Percentiles rank a stretch among this genome's conserved stretches.
phyloP scores from a whole-genome alignment of 2,329 filamentous ascomycete genomes.

The Microdochium bolleyi region DNA sequence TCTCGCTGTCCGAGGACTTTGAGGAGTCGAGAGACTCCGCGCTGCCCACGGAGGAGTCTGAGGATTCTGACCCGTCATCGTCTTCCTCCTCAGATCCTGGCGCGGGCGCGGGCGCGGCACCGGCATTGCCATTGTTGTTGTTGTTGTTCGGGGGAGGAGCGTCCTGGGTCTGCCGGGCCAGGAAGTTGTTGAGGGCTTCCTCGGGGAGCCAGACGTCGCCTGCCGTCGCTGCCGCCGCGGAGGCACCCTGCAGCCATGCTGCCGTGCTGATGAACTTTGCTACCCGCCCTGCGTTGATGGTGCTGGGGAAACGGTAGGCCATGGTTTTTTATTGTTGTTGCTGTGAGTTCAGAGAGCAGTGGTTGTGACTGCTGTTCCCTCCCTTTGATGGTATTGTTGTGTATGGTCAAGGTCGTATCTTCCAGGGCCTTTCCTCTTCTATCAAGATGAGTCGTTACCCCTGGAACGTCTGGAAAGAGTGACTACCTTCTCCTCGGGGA shows the following conservation, averaged over 20 bases:
- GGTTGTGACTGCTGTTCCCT: too few relatives aligned
- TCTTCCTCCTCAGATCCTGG: slow-evolving; percentile 1
- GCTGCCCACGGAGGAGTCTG: slow-evolving; percentile 3
- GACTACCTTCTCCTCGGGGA: too few relatives aligned
- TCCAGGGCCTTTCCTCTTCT: too few relatives aligned
- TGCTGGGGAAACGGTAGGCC: slow-evolving; percentile 12
- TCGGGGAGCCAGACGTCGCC: slow-evolving; percentile 10
- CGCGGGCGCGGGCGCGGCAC: not conserved
- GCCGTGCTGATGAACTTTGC: slow-evolving; percentile 14
- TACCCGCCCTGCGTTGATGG: slow-evolving; percentile 16
- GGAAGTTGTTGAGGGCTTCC: slow-evolving; percentile 14
- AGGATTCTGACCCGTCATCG: slow-evolving; percentile 1
- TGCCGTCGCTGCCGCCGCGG: slow-evolving; percentile 1
- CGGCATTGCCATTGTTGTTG: slow-evolving; percentile 3
- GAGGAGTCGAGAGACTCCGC: slow-evolving; percentile 3
- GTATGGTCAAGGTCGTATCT: too few relatives aligned
- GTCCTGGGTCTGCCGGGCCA: slow-evolving; percentile 5
- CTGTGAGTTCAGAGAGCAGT: too few relatives aligned
- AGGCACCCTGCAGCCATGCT: slow-evolving; percentile 14
- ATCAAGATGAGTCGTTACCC: too few relatives aligned
- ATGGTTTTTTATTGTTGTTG: slow-evolving; percentile 3
- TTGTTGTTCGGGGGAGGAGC: not conserved
- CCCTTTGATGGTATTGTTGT: too few relatives aligned
- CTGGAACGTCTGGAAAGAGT: not conserved
- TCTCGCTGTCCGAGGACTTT: slow-evolving; percentile 4